Conservation (phyloP, 139 green algal species). For the Chlorella sp. region DNA sequence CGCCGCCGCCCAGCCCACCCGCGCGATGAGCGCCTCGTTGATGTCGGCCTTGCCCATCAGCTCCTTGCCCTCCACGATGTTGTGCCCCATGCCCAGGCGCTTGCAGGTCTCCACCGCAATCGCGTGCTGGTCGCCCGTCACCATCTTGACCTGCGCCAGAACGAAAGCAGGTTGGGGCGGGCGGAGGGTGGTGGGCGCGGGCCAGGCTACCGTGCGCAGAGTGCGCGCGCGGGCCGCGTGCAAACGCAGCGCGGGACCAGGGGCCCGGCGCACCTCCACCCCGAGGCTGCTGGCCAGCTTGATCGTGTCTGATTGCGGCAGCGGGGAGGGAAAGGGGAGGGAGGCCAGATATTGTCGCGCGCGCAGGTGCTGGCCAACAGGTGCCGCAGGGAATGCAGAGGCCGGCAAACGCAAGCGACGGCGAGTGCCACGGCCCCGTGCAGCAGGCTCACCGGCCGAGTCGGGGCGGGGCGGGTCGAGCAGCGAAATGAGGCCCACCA, state of each 20-base stretch:
- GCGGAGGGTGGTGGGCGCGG: background rate
- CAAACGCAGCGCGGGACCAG: background rate
- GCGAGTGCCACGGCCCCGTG: too few relatives aligned
- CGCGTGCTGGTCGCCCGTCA: conserved; percentile 78
- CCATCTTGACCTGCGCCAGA: conserved; percentile 77
- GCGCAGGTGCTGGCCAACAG: too few relatives aligned
- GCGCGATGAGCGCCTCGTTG: too few relatives aligned
- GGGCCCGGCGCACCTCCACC: conserved; percentile 25
- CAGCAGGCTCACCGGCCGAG: too few relatives aligned
- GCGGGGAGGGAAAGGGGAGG: too few relatives aligned
- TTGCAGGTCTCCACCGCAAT: conserved; percentile 77
- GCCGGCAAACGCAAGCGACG: too few relatives aligned
- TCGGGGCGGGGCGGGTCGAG: conserved; percentile 79
- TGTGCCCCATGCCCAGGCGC: conserved; percentile 69
- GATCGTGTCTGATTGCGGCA: conserved; percentile 70
- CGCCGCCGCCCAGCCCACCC: too few relatives aligned
- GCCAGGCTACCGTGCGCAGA: too few relatives aligned
- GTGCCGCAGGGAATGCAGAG: too few relatives aligned
- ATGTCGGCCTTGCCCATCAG: too few relatives aligned
- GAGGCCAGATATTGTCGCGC: too few relatives aligned
- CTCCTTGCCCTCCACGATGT: conserved; percentile 51
- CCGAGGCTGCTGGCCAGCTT: conserved; percentile 55
- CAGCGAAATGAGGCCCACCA: conserved; percentile 65
- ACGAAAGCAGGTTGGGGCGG: background rate
- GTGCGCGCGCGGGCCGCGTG: too few relatives aligned